phyloP scores from a whole-genome alignment of 108 stramenopile species.

The Discostella stelligeroides region DNA sequence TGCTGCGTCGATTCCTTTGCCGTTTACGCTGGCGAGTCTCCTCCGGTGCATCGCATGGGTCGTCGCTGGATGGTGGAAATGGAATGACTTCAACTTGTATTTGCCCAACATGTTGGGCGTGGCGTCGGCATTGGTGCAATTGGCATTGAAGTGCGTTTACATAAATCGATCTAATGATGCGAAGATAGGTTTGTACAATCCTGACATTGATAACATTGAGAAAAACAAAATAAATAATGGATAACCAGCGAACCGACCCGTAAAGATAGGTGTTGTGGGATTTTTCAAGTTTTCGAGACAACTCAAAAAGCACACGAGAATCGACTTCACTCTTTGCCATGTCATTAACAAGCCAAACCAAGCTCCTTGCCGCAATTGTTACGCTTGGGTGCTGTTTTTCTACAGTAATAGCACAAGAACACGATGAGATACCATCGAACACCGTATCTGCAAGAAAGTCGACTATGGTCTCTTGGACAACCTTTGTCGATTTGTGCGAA shows the following conservation, averaged over 20 bases:
- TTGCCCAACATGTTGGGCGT: too few species aligned
- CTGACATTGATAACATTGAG: not conserved
- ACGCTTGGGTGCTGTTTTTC: not conserved
- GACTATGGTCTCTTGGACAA: not conserved
- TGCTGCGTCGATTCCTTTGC: too few species aligned
- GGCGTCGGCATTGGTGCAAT: too few species aligned
- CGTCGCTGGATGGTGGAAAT: too few species aligned
- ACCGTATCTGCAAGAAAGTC: conserved; percentile 1
- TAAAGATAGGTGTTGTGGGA: not conserved
- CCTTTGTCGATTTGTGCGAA: conserved; percentile 24
- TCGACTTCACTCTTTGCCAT: not conserved
- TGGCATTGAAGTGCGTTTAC: too few species aligned
- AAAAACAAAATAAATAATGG: not conserved
- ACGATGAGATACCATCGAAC: conserved; percentile 2
- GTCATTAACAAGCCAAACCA: not conserved
- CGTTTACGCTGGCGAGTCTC: too few species aligned
- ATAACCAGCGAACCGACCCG: not conserved
- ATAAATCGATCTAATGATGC: not conserved
- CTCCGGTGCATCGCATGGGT: too few species aligned
- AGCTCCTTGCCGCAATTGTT: not conserved
- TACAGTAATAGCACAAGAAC: conserved; percentile 8
- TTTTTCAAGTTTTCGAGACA: conserved; percentile 1
- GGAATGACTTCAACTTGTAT: too few species aligned
- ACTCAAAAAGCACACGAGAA: not conserved
- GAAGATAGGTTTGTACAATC: not conserved